Evolutionary conservation across 495 filamentous ascomycete genomes (phyloP), one percentile per base, ranked within the genome.

Genomic region (Clavariopsis aquatica): DNA sequence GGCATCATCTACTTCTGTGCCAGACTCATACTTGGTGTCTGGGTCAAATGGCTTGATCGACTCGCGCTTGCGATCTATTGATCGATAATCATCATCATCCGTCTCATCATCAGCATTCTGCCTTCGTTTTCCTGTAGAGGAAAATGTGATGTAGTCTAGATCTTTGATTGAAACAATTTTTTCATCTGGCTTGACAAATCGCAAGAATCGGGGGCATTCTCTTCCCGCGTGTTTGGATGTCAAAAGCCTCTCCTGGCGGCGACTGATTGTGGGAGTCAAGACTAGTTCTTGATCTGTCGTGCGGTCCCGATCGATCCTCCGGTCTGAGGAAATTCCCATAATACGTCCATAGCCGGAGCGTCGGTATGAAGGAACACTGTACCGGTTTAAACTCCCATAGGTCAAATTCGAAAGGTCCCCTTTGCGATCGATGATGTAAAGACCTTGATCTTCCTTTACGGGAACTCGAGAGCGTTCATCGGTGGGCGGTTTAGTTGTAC

Each of bases 331-430:
- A 26, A 83, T 67, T 0, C 89, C 89, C 38, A 92, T 46, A 0
- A 92, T 77, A 45, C 76, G 72, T 0, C 89, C 88, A 49, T 73
- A 73, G 36, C 89, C 89, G 58, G 70, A 64, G 0, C 86, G 86
- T 58, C 75, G 78, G 68, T 89, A 91, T 26, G 65, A 52, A 0
- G 87, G 86, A 22, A 87, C 73, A 47, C 72, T 80, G 66, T 89
- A 89, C 13, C 80, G 78, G 73, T 90, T 78, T 7, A 85, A 74
- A 26, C 80, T 82, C 1, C 86, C 87, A 68, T 87, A 91, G 0
- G 76, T 74, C 4, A 87, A 55, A 62, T 85, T 89, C 49, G 81
- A 76, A 17, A 73, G 75, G 70, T 91, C 89, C 0, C 89, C 89
- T 69, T 81, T 81, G 22, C 71, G 24, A 49, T 77, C 75, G 41